Evolutionary conservation across 225 moss, liverwort and hornwort genomes (phyloP).

Genomic region (Pseudoscleropodium purum): DNA sequence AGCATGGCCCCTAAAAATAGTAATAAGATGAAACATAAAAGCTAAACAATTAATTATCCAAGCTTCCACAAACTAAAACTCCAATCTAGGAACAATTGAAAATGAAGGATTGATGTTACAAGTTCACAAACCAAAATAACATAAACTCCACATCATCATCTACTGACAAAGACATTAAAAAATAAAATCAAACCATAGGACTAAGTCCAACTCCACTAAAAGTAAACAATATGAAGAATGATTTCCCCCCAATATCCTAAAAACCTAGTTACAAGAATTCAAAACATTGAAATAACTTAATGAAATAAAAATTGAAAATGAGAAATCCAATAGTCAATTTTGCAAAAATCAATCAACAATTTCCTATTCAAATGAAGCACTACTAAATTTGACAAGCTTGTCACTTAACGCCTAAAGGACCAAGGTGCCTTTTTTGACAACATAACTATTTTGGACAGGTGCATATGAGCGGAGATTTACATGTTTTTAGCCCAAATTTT

Average conservation of each 20-base stretch:
- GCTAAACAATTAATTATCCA: background rate
- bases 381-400: too few species aligned
- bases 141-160: background rate
- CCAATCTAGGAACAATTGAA: background rate
- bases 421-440: too few species aligned
- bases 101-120: background rate
- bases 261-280: fast-evolving
- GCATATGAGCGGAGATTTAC: too few species aligned
- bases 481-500: too few species aligned
- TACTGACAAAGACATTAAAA: fast-evolving
- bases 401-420: too few species aligned
- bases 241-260: too few species aligned
- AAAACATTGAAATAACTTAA: too few species aligned
- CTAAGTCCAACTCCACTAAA: too few species aligned
- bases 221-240: fast-evolving
- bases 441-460: too few species aligned
- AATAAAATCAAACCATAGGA: background rate
- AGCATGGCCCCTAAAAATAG: fast-evolving
- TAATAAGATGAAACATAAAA: background rate
- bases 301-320: too few species aligned
- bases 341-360: fast-evolving
- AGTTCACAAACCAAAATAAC: background rate
- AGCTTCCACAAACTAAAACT: background rate
- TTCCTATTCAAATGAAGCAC: background rate
- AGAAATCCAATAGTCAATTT: background rate